phyloP scores from a whole-genome alignment of 345 rosid genomes.

The Linum tenue region DNA sequence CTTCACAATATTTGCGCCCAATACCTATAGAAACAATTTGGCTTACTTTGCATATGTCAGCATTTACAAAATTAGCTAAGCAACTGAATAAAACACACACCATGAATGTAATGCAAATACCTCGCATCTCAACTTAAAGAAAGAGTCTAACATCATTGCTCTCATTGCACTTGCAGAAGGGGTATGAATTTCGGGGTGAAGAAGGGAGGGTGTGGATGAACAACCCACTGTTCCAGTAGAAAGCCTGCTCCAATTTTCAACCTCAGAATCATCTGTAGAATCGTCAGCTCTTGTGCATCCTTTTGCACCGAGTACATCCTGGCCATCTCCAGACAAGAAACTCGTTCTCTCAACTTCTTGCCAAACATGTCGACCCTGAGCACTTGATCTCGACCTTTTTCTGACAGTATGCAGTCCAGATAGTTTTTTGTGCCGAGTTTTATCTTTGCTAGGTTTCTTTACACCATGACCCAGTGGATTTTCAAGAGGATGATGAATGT shows the following conservation, averaged over 20 bases:
- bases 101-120: conserved; percentile 32
- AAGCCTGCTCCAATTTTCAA: conserved; percentile 48
- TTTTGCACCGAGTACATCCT: conserved; percentile 43
- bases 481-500: conserved; percentile 96
- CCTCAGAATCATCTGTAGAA: conserved; percentile 65
- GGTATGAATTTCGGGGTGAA: conserved; percentile 35
- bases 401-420: conserved; percentile 42
- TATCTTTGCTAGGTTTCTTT: conserved; percentile 46
- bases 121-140: conserved; percentile 89
- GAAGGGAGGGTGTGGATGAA: conserved; percentile 45
- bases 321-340: conserved; percentile 79
- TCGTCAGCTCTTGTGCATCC: conserved; percentile 35
- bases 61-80: conserved; percentile 11
- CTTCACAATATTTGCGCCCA: conserved; percentile 94
- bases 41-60: conserved; percentile 10
- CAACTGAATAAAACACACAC: conserved; percentile 11
- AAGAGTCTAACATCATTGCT: conserved; percentile 62
- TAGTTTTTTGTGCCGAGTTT: conserved; percentile 37
- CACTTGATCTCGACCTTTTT: conserved; percentile 55
- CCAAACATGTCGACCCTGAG: conserved; percentile 45
- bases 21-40: conserved; percentile 55
- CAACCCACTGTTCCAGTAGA: conserved; percentile 62
- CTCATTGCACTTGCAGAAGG: conserved; percentile 31
- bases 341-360: conserved; percentile 74
- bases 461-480: conserved; percentile 35